Conservation (phyloP, 257 asterid species). For the Catharanthus roseus region DNA sequence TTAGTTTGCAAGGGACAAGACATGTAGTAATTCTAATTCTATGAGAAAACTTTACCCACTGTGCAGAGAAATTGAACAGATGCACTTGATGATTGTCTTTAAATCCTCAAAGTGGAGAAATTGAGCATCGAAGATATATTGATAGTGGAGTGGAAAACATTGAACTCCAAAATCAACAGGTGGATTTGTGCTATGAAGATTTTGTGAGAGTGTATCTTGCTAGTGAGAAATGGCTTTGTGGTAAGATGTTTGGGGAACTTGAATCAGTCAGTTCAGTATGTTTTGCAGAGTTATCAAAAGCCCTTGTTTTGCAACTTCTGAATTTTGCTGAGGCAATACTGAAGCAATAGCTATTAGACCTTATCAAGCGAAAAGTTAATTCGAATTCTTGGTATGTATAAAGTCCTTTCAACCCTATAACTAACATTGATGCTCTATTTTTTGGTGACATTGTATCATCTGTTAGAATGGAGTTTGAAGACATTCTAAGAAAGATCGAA, state of each 20-base stretch:
- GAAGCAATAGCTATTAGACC: constrained; percentile 85
- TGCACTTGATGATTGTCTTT: constrained; percentile 82
- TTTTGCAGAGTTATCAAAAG: constrained; percentile 64
- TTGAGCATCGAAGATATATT: constrained; percentile 78
- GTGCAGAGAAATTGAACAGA: too few relatives aligned
- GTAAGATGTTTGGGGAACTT: constrained; percentile 74
- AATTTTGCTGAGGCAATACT: too few relatives aligned
- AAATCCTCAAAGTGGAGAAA: constrained; percentile 73
- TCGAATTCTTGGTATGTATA: constrained; percentile 81
- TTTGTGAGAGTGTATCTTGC: constrained; percentile 72
- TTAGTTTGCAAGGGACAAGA: too few relatives aligned
- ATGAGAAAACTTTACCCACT: too few relatives aligned
- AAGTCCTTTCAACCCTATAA: constrained; percentile 60
- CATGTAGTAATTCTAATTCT: too few relatives aligned
- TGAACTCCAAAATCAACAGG: constrained; percentile 72
- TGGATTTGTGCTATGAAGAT: constrained; percentile 87
- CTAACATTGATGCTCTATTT: constrained; percentile 49
- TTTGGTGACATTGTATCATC: constrained; percentile 44
- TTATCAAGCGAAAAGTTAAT: constrained; percentile 80
- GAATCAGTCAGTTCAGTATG: constrained; percentile 44
- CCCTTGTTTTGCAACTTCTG: constrained; percentile 64
- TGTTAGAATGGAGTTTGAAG: constrained; percentile 52
- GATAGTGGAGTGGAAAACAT: constrained; percentile 75
- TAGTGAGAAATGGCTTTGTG: constrained; percentile 64
- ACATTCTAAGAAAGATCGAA: constrained; percentile 40